Evolutionary conservation across 768 basidiomycete species (phyloP).

Genomic region (Leccinellum albellum): DNA sequence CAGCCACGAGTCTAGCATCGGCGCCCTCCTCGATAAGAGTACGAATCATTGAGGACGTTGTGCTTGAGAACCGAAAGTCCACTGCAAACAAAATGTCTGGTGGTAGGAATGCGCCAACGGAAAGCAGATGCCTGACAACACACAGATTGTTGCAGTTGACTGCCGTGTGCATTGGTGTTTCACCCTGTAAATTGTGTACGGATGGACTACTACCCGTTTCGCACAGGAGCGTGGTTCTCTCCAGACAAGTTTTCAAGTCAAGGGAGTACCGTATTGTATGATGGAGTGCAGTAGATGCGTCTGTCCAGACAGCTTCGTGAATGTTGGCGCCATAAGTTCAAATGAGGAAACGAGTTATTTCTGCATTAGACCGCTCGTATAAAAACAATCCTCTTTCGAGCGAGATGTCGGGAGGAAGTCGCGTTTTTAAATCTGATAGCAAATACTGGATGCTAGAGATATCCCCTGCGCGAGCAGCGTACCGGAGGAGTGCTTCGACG

Average conservation of each 20-base stretch:
- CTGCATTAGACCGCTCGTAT: background rate
- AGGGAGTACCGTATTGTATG: fast-evolving
- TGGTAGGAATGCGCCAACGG: background rate
- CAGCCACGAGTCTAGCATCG: background rate
- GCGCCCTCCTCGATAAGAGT: background rate
- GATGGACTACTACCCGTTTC: background rate
- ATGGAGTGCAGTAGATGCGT: background rate
- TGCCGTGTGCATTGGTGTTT: background rate
- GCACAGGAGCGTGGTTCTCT: background rate
- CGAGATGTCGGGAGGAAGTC: background rate
- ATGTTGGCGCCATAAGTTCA: background rate
- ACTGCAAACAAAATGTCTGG: background rate
- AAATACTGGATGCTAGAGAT: background rate
- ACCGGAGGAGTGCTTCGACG: fast-evolving
- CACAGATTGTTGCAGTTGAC: fast-evolving
- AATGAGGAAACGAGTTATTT: background rate
- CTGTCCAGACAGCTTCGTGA: background rate
- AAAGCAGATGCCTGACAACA: background rate
- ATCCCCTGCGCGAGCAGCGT: background rate
- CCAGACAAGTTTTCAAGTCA: background rate
- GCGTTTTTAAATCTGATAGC: background rate
- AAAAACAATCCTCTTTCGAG: background rate
- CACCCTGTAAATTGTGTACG: background rate
- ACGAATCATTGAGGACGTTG: background rate
- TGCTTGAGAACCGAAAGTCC: background rate